Base-by-base conservation (phyloP, 2,329 filamentous ascomycete genomes). In the Colletotrichum gigasporum region DNA sequence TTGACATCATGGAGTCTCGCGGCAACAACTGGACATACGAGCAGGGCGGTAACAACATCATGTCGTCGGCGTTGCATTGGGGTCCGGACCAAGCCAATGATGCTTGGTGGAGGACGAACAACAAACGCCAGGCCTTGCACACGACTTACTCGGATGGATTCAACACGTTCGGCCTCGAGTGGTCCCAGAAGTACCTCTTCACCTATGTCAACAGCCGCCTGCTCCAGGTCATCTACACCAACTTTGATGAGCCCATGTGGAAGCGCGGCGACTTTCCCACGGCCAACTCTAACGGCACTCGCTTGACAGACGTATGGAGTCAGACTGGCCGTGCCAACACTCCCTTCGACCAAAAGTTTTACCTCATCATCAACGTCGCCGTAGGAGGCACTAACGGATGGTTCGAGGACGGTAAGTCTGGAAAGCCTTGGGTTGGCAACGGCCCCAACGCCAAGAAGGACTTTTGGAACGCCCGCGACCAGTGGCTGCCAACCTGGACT, bases 151-250 rank as follows among this genome's bases (percentile, higher is more conserved):
- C 88, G 30, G 78, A 81, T 1, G 85, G 79, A 22, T 93, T 89
- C 80, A 91, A 96, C 80, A 93, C 86, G 0, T 96, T 89, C 71
- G 93, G 93, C 12, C 77, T 96, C 2, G 93, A 96, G 78, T 96
- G 93, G 93, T 93, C 88, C 53, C 86, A 95, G 70, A 95, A 94
- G 76, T 96, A 96, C 76, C 81, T 96, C 64, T 96, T 95, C 80
- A 94, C 91, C 22, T 96, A 94, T 74, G 85, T 96, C 80, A 91
- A 96, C 82, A 90, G 87, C 45, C 89, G 91, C 11, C 86, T 96
- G 18, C 82, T 94, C 26, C 92, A 95, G 75, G 91, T 95, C 53
- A 84, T 93, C 66, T 96, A 94, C 81, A 90, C 87, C 69, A 91
- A 90, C 75, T 94, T 94, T 72, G 81, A 90, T 70, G 74, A 86